Evolutionary conservation across 2,329 filamentous ascomycete species (phyloP), one percentile per base, ranked within the genome.

Genomic region (Ceratocystis cubensis): DNA sequence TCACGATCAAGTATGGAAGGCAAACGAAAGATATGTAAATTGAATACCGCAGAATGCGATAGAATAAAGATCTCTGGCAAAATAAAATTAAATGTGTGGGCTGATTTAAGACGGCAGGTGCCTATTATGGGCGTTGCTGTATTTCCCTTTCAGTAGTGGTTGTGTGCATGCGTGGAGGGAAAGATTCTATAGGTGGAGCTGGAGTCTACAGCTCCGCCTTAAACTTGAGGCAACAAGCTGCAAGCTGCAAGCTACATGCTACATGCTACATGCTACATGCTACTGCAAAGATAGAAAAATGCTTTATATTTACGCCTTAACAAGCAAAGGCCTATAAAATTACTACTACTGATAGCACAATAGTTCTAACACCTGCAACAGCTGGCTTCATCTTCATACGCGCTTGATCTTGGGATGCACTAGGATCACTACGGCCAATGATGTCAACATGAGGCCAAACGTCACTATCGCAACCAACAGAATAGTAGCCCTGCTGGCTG

Each of bases 401-500:
- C 61, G 48, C 62, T 67, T 67, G 17, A 64, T 57, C 46, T 67
- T 66, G 22, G 76, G 76, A 37, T 83, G 80, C 64, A 84, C 81
- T 17, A 83, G 79, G 59, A 87, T 73, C 1, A 87, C 82, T 3
- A 87, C 80, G 15, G 84, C 77, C 69, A 88, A 73, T 61, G 81
- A 84, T 33, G 80, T 78, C 46, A 85, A 73, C 79, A 87, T 87
- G 68, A 88, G 78, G 2, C 80, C 78, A 72, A 85, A 78, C 2
- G 88, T 84, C 57, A 91, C 81, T 20, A 83, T 75, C 7, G 86
- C 83, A 41, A 93, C 83, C 46, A 91, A 71, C 61, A 90, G 78
- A 57, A 94, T 84, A 25, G 88, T 90, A 3, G 88, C 88, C 70
- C 89, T 80, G 71, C 87, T 88, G 6, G 89, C 88, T 0, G 89